phyloP scores from a whole-genome alignment of 192 early-diverging fungal genomes.

The Chytriomyces sp. region DNA sequence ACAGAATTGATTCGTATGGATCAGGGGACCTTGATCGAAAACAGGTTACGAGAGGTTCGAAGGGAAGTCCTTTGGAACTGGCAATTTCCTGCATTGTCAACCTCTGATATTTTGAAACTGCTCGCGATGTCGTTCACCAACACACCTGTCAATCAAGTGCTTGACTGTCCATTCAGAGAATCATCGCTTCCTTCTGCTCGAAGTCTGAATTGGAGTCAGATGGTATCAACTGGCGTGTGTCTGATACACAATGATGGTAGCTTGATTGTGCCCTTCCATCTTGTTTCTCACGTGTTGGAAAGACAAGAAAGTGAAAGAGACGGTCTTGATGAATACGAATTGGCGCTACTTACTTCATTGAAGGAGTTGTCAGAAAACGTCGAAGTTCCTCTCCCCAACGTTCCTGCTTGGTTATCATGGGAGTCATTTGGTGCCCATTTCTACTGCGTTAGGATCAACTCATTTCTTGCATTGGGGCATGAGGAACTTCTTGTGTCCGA shows the following conservation, averaged over 20 bases:
- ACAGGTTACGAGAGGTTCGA: neutral
- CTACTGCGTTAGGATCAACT: slow-evolving; percentile 36
- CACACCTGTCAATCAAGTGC: slow-evolving; percentile 15
- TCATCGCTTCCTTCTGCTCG: slow-evolving; percentile 9
- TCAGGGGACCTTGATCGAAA: neutral
- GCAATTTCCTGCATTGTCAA: slow-evolving; percentile 17
- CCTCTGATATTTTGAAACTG: slow-evolving; percentile 29
- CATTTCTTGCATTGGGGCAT: slow-evolving; percentile 8
- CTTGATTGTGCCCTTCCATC: slow-evolving; percentile 32
- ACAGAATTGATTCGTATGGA: slow-evolving; percentile 3
- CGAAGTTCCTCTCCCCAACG: slow-evolving; percentile 13
- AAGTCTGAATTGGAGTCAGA: slow-evolving; percentile 31
- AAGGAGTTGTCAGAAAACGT: slow-evolving; percentile 7
- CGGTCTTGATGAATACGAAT: slow-evolving; percentile 23
- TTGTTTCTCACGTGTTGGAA: slow-evolving; percentile 17
- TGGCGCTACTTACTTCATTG: slow-evolving; percentile 14
- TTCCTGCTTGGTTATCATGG: slow-evolving; percentile 31
- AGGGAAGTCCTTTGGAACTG: neutral
- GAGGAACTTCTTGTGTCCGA: neutral
- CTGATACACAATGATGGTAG: slow-evolving; percentile 25
- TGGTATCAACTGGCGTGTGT: slow-evolving; percentile 21
- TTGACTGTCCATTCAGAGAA: slow-evolving; percentile 18
- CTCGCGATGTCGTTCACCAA: slow-evolving; percentile 32
- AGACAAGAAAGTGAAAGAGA: slow-evolving; percentile 12
- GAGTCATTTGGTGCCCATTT: slow-evolving; percentile 37